Base-by-base conservation (phyloP, 2,329 filamentous ascomycete species). In the Amesomyces nigricolor region DNA sequence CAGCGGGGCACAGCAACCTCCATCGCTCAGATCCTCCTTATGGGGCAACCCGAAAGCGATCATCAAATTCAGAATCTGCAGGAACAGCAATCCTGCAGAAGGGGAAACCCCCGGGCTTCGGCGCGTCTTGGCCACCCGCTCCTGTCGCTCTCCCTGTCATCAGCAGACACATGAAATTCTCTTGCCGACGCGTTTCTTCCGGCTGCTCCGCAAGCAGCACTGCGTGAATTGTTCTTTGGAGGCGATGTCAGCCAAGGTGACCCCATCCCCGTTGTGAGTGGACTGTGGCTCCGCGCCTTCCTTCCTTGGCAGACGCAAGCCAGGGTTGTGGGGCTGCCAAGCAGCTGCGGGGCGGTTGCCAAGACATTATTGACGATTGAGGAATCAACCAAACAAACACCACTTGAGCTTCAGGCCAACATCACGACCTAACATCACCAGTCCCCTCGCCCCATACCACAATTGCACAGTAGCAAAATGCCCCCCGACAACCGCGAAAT, bases 401-500 rank as follows among this genome's bases (percentile, higher is more conserved):
- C 14, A 35, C 16, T n/a, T 8, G 44, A 51, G 48, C 42, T 37
- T 29, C 47, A 52, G 44, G 19, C 42, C 35, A 32, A 22, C 40
- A 53, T 14, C 42, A 46, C 38, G 16, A 40, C 5, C 13, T n/a
- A 30, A 2, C 13, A 29, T 14, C 14, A 29, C 19, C n/a, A 26
- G 2, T 5, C 22, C 2, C 6, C 22, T 26, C 2, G 22, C 22
- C 6, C 22, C 22, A 26, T 5, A 26, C 22, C 22, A 26, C 22
- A 26, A 26, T 5, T 5, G 6, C 6, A 5, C 22, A 6, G 22
- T 26, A 6, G 22, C 22, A 50, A 26, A 38, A 58, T 60, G 53
- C 39, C 50, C 14, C 45, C 40, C 26, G 54, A 57, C 22, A 45
- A 54, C 47, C 16, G 53, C 38, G 39, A 57, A 47, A 44, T 39